phyloP scores from a whole-genome alignment of 768 basidiomycete species.

The Cystobasidium tubakii region DNA sequence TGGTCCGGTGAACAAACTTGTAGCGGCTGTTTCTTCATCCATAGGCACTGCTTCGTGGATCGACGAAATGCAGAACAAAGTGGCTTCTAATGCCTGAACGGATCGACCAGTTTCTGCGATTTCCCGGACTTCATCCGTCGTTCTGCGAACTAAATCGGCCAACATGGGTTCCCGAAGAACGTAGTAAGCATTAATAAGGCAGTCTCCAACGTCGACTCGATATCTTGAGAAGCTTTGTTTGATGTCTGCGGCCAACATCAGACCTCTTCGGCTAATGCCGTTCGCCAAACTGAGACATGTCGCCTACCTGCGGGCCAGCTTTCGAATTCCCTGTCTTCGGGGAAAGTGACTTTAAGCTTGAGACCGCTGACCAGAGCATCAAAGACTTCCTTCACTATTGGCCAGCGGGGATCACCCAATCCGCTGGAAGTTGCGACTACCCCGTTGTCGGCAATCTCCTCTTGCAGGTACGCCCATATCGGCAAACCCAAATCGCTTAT shows the following conservation, averaged over 20 bases:
- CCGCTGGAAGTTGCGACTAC: constrained; percentile 19
- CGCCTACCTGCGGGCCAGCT: constrained; percentile 43
- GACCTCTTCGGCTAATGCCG: no score
- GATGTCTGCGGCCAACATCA: constrained; percentile 37
- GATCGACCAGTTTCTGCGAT: constrained; percentile 38
- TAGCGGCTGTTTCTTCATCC: constrained; percentile 50
- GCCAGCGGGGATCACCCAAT: constrained; percentile 14
- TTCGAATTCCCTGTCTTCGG: constrained; percentile 23
- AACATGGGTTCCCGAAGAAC: constrained; percentile 51
- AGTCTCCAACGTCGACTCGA: constrained; percentile 39
- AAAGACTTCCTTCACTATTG: constrained; percentile 40
- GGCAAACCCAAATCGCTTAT: constrained; percentile 38
- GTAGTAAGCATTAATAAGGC: constrained; percentile 48
- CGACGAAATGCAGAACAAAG: constrained; percentile 49
- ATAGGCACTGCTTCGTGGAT: constrained; percentile 51
- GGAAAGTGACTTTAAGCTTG: constrained; percentile 36
- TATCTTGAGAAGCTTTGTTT: constrained; percentile 40
- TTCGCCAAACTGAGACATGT: no score
- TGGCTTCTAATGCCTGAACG: constrained; percentile 48
- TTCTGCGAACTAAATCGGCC: constrained; percentile 42
- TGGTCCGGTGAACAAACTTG: constrained; percentile 60
- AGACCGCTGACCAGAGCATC: constrained; percentile 37
- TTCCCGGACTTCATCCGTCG: constrained; percentile 28
- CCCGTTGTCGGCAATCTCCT: constrained; percentile 42
- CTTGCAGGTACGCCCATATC: constrained; percentile 43